Evolutionary conservation across 2,329 filamentous ascomycete species (phyloP).

Genomic region (Pyrenochaeta sp.): DNA sequence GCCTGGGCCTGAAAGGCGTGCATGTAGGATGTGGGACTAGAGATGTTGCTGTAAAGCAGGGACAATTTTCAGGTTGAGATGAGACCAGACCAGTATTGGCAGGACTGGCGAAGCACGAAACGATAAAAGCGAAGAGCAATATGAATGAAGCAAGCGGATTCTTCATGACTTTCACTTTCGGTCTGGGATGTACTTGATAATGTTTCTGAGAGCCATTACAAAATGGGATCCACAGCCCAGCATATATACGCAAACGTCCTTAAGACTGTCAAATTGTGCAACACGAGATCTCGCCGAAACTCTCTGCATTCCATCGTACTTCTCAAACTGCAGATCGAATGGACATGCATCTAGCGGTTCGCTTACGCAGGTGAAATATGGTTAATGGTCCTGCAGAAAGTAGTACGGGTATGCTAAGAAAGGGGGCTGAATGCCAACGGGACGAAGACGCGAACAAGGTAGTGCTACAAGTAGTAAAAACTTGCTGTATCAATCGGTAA

Average conservation of each 20-base stretch:
- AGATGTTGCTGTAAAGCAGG: constrained; percentile 23
- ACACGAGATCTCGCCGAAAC: not conserved
- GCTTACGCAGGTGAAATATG: not conserved
- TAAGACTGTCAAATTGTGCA: too few relatives aligned
- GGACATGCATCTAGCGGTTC: not conserved
- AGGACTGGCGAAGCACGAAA: not conserved
- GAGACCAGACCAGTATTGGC: not conserved
- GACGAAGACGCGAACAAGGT: not conserved
- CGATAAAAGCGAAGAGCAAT: not conserved
- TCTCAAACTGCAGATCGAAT: not conserved
- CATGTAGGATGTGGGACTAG: constrained; percentile 7
- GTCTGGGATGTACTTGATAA: not conserved
- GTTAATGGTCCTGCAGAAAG: not conserved
- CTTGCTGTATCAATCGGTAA: not conserved
- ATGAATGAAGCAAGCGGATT: not conserved
- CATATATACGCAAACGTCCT: too few relatives aligned
- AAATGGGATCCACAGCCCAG: too few relatives aligned
- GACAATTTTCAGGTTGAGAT: constrained; percentile 6
- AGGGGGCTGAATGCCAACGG: not conserved
- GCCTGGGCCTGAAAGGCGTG: not conserved
- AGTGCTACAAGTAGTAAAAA: too few relatives aligned
- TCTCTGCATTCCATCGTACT: not conserved
- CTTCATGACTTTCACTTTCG: not conserved
- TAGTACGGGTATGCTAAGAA: not conserved
- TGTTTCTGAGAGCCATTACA: too few relatives aligned